These are phyloP conservation scores for Exophiala alcalophila DNA, from an alignment of 2,329 filamentous ascomycete species.

Conservation along the genomic window DNA sequence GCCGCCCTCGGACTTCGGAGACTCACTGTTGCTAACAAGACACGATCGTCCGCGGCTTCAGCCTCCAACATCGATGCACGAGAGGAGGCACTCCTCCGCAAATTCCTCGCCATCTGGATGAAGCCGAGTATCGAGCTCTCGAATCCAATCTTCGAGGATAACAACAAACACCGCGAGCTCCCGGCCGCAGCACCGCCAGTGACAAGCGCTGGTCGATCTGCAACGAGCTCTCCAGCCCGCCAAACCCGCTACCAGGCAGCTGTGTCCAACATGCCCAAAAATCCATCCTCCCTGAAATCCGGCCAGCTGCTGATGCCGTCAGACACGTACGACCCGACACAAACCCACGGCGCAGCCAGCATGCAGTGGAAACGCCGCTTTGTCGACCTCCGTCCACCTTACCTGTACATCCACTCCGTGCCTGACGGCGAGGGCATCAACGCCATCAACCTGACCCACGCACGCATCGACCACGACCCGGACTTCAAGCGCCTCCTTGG, in stretches of 20 bases:
- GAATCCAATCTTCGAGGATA: constrained; percentile 44
- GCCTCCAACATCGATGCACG: constrained; percentile 15
- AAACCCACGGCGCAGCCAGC: constrained; percentile 45
- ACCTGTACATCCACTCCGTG: constrained; percentile 83
- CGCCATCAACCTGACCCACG: constrained; percentile 82
- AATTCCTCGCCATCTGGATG: constrained; percentile 32
- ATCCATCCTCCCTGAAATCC: constrained; percentile 74
- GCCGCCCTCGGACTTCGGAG: constrained; percentile 43
- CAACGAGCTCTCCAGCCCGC: constrained; percentile 41
- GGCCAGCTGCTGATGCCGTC: constrained; percentile 86
- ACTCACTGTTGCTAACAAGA: constrained; percentile 30
- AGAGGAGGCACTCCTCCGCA: constrained; percentile 42
- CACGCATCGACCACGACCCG: constrained; percentile 87
- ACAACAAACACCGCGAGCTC: constrained; percentile 44
- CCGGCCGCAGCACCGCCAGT: constrained; percentile 21
- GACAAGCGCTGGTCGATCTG: constrained; percentile 33
- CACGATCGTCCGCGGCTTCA: constrained; percentile 18
- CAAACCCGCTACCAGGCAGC: constrained; percentile 68
- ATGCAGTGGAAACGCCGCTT: constrained; percentile 88
- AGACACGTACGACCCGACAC: constrained; percentile 50
- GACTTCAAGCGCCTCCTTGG: constrained; percentile 77
- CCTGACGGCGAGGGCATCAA: constrained; percentile 86
- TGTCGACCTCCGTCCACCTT: constrained; percentile 85
- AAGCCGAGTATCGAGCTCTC: constrained; percentile 36
- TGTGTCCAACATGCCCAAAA: constrained; percentile 76